Evolutionary conservation across 169 alveolate species (phyloP).

Genomic region (Plasmodium berghei): DNA sequence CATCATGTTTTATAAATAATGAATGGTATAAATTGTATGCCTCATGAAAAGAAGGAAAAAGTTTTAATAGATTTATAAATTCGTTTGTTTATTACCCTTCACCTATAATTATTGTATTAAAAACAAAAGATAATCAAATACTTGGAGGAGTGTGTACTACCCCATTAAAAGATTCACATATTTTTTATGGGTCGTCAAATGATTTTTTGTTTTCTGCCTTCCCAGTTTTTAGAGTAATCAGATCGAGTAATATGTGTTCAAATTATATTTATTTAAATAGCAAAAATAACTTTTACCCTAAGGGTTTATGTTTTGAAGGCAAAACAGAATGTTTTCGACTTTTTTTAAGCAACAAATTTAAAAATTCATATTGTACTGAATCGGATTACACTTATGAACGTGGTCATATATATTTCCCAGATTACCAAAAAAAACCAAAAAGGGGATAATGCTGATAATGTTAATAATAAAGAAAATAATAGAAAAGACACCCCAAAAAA

Average conservation of each 20-base stretch:
- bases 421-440: constrained; percentile 14
- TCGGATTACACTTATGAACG: constrained; percentile 70
- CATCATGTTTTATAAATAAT: constrained; percentile 65
- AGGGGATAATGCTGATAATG: not conserved
- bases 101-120: constrained; percentile 65
- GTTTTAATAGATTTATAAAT: constrained; percentile 69
- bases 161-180: constrained; percentile 74
- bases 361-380: constrained; percentile 74
- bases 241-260: constrained; percentile 55
- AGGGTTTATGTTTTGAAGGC: constrained; percentile 76
- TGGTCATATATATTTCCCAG: constrained; percentile 73
- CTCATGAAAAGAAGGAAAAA: constrained; percentile 74
- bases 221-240: constrained; percentile 67
- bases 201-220: constrained; percentile 72
- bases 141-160: constrained; percentile 75
- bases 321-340: constrained; percentile 74
- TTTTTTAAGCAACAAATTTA: constrained; percentile 76
- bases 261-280: constrained; percentile 72
- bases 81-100: constrained; percentile 50
- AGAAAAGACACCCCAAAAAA: not conserved
- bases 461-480: not conserved
- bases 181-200: constrained; percentile 55
- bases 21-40: constrained; percentile 75
- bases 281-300: constrained; percentile 66
- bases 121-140: constrained; percentile 72